Base-by-base conservation (phyloP, 768 basidiomycete genomes). In the Gloeostereum incarnatum region DNA sequence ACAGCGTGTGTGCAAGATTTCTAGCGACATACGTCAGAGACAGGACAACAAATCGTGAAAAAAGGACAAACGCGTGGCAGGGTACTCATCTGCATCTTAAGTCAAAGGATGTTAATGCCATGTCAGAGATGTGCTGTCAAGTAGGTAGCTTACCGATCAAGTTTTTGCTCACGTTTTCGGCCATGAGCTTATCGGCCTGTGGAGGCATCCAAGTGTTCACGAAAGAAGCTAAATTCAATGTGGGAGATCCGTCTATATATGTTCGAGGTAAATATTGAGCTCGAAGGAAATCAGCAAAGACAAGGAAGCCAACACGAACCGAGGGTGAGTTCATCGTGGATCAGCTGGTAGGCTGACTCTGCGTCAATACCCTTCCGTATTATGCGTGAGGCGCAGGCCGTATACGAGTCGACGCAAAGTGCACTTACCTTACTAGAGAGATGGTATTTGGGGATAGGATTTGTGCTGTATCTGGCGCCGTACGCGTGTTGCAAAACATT, bases 401-500 rank as follows among this genome's bases (percentile, higher is more conserved):
- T n/a, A n/a, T n/a, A n/a, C 17, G 27, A 25, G 11, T 16, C 20
- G 19, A 18, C 30, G 36, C 2, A 13, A n/a, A 39, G 22, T 13
- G 25, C 10, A 22, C 43, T 8, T 41, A 69, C 76, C 57, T 71
- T 77, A 26, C 64, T 61, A 0, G 82, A 71, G 6, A 88, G 51
- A 40, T 63, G 64, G 56, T 70, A 87, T 54, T 84, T 88, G 11
- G 84, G 83, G 37, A 87, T 59, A 14, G 79, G 66, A n/a, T 50
- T 54, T n/a, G 79, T 78, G 11, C 70, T 71, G 52, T 84, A 85
- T 31, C 78, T 73, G 14, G 69, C 72, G 17, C 73, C 76, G 43
- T 81, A 83, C 0, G 72, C 54, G 40, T 72, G 69, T 0, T 50
- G 40, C 7, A 67, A 31, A 1, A 56, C 42, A 25, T 60, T 51